Evolutionary conservation across 768 basidiomycete genomes (phyloP).

Genomic region (Lyophyllum atratum): DNA sequence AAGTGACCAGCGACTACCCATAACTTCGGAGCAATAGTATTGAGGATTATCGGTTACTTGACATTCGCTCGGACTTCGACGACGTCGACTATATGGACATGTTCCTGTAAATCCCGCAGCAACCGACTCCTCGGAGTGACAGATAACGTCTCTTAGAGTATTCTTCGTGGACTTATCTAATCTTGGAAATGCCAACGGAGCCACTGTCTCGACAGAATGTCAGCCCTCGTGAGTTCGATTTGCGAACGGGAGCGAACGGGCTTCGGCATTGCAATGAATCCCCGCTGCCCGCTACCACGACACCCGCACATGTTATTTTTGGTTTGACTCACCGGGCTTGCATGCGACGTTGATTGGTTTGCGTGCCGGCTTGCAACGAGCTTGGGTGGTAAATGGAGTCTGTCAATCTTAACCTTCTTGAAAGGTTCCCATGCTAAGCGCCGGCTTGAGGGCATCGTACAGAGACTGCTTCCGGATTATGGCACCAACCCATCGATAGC

Average conservation of each 20-base stretch:
- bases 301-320: conserved; percentile 5
- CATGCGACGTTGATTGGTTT: not conserved
- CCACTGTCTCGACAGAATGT: not conserved
- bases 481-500: too few relatives aligned
- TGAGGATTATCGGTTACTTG: too few relatives aligned
- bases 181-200: not conserved
- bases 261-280: not conserved
- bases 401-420: not conserved
- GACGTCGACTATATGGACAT: not conserved
- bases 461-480: too few relatives aligned
- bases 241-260: not conserved
- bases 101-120: not conserved
- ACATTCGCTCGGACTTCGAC: not conserved
- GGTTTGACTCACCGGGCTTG: not conserved
- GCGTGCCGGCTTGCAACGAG: not conserved
- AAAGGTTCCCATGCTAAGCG: not conserved
- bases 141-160: not conserved
- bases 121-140: not conserved
- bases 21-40: too few relatives aligned
- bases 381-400: not conserved
- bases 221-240: not conserved
- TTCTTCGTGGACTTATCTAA: not conserved
- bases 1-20: not conserved
- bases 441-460: not conserved
- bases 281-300: conserved; percentile 5